Base-by-base conservation (phyloP, 2,329 filamentous ascomycete species). In the Xylariaceae sp. region DNA sequence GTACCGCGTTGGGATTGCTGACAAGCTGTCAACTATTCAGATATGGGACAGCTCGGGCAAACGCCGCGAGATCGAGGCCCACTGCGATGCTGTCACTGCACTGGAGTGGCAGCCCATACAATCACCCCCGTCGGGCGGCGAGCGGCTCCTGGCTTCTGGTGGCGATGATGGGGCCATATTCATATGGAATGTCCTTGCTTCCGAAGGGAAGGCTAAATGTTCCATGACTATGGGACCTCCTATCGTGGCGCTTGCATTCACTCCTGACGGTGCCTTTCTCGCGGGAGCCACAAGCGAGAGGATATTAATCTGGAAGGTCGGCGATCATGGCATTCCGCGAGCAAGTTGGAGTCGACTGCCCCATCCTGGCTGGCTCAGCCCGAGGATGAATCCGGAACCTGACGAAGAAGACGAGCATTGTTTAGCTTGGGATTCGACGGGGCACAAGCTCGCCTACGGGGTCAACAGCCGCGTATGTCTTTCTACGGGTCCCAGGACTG, bases 301-400 rank as follows among this genome's bases (percentile, higher is more conserved):
- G 36, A 72, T 80, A 11, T 56, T 79, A 24, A 77, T 81, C 29
- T 81, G 77, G 75, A 80, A 78, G 49, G 69, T 79, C 10, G 74
- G 71, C 39, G 76, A 75, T 33, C 63, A 70, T 29, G 59, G 63
- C 17, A 64, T 77, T 29, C 77, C 77, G 4, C 64, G 72, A 29
- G 77, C 77, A 12, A 73, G 65, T 47, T 81, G 77, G 76, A 71
- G 63, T 38, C 60, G 72, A 39, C 59, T 64, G 17, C 60, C 67
- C 8, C 72, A 78, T 43, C 60, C 65, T 1, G 75, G 72, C 4
- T 78, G 74, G 72, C 59, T 72, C 19, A 79, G 70, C 38, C 75
- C 75, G 14, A 72, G 67, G 46, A 64, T 63, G 29, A 67, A 64
- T 22, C 60, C 64, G 5, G 70, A 72, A 16, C 51, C 60, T 1